Evolutionary conservation across 2,329 filamentous ascomycete species (phyloP), one percentile per base, ranked within the genome.

Genomic region (Rhynchosporium graminicola): DNA sequence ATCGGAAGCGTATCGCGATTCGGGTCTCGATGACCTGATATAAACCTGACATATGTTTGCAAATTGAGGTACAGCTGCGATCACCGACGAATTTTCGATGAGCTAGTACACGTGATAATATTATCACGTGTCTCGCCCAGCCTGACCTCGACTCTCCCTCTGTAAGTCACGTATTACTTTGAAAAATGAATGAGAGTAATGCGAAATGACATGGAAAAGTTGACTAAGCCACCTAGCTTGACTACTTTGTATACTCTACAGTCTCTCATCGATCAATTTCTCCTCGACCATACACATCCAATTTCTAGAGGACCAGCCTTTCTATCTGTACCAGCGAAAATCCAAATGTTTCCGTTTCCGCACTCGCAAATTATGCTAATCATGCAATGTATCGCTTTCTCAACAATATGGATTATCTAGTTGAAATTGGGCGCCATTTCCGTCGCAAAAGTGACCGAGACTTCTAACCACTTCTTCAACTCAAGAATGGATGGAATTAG

Each of bases 31-130:
- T 61, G 45, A 45, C 59, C n/a, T 57, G 57, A 56, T 43, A 20
- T 59, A 63, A 59, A 38, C 56, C 62, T 13, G 42, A 65, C 56
- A 65, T 64, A 46, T 60, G 57, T 60, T 63, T 62, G 62, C 46
- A 20, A 36, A 59, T 28, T 36, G 36, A 29, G 4, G 45, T 59
- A 59, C 46, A 59, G 28, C 45, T 50, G 6, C 42, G 43, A 38
- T 58, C 43, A 59, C 26, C 40, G 57, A 59, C 36, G 38, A 59
- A 51, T 10, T 42, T 59, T 50, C 31, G n/a, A 40, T 26, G 26
- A 45, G 31, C n/a, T 31, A 12, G n/a, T 43, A 4, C 63, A 65
- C 63, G 60, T 65, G 63, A 65, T 42, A 15, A 36, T 1, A 10
- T 20, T 31, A 28, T 66, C 64, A 66, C 52, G 64, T 64, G 64